Conservation (phyloP, 2,329 filamentous ascomycete genomes). For the Alternaria gansuensis region DNA sequence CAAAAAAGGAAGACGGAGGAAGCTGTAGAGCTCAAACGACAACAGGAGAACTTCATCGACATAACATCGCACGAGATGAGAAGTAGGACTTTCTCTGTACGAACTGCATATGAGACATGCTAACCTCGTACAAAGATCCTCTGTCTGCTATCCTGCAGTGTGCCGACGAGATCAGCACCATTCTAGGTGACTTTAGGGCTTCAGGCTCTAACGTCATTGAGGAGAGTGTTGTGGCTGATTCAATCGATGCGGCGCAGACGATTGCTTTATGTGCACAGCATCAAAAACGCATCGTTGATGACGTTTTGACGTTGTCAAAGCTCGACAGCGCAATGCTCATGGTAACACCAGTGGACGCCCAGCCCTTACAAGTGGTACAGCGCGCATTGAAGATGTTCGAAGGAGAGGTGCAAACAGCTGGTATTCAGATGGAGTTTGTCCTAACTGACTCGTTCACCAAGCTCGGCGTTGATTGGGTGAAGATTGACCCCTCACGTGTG, state of each 20-base stretch:
- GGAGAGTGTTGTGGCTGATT: slow-evolving; percentile 63
- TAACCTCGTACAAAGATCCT: slow-evolving; percentile 58
- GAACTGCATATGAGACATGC: not conserved
- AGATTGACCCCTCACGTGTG: slow-evolving; percentile 76
- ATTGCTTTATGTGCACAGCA: slow-evolving; percentile 81
- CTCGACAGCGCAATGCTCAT: slow-evolving; percentile 78
- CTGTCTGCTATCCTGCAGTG: slow-evolving; percentile 78
- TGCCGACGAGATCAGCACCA: slow-evolving; percentile 74
- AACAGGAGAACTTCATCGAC: slow-evolving; percentile 84
- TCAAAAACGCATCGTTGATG: slow-evolving; percentile 69
- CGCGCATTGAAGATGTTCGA: slow-evolving; percentile 80
- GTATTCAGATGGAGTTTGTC: slow-evolving; percentile 71
- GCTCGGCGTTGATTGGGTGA: slow-evolving; percentile 71
- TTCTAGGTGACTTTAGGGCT: slow-evolving; percentile 55
- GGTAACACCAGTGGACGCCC: slow-evolving; percentile 74
- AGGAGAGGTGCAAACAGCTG: slow-evolving; percentile 73
- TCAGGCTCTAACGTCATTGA: slow-evolving; percentile 59
- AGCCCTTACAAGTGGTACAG: slow-evolving; percentile 72
- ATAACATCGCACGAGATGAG: slow-evolving; percentile 81
- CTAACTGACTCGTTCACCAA: slow-evolving; percentile 69
- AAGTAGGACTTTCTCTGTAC: slow-evolving; percentile 46
- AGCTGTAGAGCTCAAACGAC: slow-evolving; percentile 80
- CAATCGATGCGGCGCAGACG: slow-evolving; percentile 77
- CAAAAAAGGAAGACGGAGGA: slow-evolving; percentile 81
- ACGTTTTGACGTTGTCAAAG: slow-evolving; percentile 61